Evolutionary conservation across 495 filamentous ascomycete species (phyloP), one percentile per base, ranked within the genome.

Genomic region (Neurospora sp.): DNA sequence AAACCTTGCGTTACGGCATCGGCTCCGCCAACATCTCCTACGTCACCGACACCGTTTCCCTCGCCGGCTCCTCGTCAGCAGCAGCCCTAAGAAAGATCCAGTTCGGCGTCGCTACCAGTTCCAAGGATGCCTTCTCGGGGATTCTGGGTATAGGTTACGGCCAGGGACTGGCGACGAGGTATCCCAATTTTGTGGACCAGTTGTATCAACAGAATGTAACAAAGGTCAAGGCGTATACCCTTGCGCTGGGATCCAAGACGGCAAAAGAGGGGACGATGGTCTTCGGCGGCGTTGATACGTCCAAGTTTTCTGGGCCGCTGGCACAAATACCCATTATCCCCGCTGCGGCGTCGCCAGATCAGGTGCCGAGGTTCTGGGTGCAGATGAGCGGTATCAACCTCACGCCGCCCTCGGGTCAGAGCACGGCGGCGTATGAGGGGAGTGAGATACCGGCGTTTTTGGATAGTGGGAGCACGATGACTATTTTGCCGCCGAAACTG

Each of bases 211-310:
- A 86, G 72, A 83, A 82, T 27, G 78, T 78, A 1, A 86, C 81
- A 0, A 72, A 74, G 14, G 82, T 82, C 35, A 86, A 86, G 73
- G 83, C 83, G 6, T 86, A 84, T 71, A 85, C 83, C 8, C 77
- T 86, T 6, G 83, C 84, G 0, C 77, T 87, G 22, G 83, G 85
- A 9, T 82, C 83, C 75, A 86, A 85, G 75, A 80, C 83, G 39
- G 78, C 82, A 46, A 77, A 82, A 69, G 78, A 85, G 40, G 96
- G 96, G n/a, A 89, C 91, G 9, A 90, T 99, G 66, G 87, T 99
- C 35, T 99, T 99, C 77, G 96, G 96, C 35, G 96, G 95, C 18
- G 88, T 99, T 42, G 91, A 99, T 78, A 94, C 91, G 0, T 88
- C 85, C 48, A 98, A 97, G 79, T 99, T 91, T 78, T 83, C 82